These are phyloP conservation scores for Linnemannia exigua DNA, from an alignment of 192 early-diverging fungal genomes.

Conservation along the genomic window DNA sequence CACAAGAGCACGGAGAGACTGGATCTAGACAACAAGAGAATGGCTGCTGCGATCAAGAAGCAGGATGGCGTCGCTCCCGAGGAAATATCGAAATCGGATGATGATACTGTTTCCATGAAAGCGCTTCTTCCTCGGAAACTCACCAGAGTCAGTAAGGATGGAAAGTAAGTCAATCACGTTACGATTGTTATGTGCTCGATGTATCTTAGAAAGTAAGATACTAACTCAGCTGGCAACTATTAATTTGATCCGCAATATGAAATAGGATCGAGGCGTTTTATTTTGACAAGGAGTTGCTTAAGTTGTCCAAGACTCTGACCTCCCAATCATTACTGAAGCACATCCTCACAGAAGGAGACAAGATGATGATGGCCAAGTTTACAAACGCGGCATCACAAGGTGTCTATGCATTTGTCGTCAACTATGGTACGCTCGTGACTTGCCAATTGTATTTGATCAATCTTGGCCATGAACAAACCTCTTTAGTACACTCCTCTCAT, in stretches of 20 bases:
- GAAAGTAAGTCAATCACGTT: conserved; percentile 36
- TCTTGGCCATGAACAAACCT: background rate
- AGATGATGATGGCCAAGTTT: conserved; percentile 84
- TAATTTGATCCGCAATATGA: conserved; percentile 13
- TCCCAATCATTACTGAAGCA: conserved; percentile 95
- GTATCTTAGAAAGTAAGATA: background rate
- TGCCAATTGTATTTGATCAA: too few species aligned
- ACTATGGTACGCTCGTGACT: conserved; percentile 74
- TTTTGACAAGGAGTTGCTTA: conserved; percentile 72
- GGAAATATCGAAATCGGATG: conserved; percentile 11
- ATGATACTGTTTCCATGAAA: conserved; percentile 38
- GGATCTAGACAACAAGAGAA: conserved; percentile 6
- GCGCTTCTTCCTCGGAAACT: conserved; percentile 56
- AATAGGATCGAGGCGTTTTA: conserved; percentile 59
- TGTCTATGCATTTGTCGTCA: conserved; percentile 86
- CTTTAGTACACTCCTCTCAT: background rate
- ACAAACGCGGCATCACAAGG: conserved; percentile 75
- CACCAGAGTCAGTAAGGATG: conserved; percentile 33
- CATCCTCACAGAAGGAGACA: conserved; percentile 96
- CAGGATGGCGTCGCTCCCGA: conserved; percentile 4
- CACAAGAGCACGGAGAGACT: conserved; percentile 37
- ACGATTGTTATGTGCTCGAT: background rate
- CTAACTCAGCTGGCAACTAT: background rate
- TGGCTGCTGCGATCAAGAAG: conserved; percentile 22
- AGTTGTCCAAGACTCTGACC: conserved; percentile 82